phyloP scores from a whole-genome alignment of 2,329 filamentous ascomycete genomes.

The Talaromyces sp. region DNA sequence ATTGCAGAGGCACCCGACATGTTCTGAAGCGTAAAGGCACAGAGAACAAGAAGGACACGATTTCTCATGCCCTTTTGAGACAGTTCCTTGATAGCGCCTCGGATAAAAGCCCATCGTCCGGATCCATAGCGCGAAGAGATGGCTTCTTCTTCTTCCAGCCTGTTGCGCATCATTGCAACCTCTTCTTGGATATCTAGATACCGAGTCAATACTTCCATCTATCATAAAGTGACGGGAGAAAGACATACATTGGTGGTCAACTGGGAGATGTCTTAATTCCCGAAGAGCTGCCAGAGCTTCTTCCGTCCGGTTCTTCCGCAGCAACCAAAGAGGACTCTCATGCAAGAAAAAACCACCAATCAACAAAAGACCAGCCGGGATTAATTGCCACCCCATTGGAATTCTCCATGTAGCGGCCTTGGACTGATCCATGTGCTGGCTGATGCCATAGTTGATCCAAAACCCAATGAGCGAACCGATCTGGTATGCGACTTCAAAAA shows the following conservation, averaged over 20 bases:
- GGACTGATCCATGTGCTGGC: not conserved
- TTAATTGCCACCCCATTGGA: conserved; percentile 36
- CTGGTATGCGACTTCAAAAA: conserved; percentile 53
- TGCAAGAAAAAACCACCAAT: conserved; percentile 56
- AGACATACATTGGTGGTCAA: conserved; percentile 55
- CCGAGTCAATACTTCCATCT: not conserved
- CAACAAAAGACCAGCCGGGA: conserved; percentile 40
- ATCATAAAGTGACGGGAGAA: not conserved
- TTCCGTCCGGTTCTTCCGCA: conserved; percentile 61
- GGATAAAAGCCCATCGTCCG: conserved; percentile 19
- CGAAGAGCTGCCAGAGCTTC: conserved; percentile 53
- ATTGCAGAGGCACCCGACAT: not conserved
- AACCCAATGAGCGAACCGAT: conserved; percentile 46
- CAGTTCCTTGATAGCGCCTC: conserved; percentile 17
- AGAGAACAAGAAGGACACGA: conserved; percentile 19
- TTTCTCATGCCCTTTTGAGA: conserved; percentile 31
- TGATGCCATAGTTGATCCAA: conserved; percentile 39
- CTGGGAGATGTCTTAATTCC: conserved; percentile 38
- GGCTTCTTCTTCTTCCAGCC: conserved; percentile 47
- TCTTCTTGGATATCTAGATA: conserved; percentile 48
- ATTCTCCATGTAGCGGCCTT: conserved; percentile 27
- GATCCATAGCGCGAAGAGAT: conserved; percentile 15
- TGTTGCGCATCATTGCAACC: conserved; percentile 54
- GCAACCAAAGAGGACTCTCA: conserved; percentile 64
- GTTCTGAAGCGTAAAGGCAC: not conserved